Conservation (phyloP, 2,329 filamentous ascomycete genomes). For the Huntiella decipiens region DNA sequence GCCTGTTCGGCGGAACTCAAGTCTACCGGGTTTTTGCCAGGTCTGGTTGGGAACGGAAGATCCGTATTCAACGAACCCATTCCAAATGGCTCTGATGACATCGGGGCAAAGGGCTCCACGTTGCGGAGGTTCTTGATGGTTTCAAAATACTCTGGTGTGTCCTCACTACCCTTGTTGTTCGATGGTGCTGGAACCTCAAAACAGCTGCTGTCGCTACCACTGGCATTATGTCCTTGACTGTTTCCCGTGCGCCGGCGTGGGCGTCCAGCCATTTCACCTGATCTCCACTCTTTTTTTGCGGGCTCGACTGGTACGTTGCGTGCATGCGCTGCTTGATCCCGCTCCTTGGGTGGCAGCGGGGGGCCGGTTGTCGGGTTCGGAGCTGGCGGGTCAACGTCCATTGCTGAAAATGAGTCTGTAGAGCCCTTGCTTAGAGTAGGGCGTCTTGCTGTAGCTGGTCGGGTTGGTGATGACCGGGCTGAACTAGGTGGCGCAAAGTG, state of each 20-base stretch:
- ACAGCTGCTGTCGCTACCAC: conserved; percentile 13
- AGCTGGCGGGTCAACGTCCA: conserved; percentile 44
- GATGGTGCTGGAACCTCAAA: neutral
- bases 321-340: conserved; percentile 15
- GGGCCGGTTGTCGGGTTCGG: conserved; percentile 9
- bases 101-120: conserved; percentile 32
- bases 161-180: conserved; percentile 28
- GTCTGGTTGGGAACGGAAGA: conserved; percentile 35
- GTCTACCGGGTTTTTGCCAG: conserved; percentile 23
- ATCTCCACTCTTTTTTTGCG: conserved; percentile 38
- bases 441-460: conserved; percentile 2
- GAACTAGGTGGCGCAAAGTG: conserved; percentile 32
- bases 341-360: conserved; percentile 11
- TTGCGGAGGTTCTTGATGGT: conserved; percentile 37
- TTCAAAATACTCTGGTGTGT: conserved; percentile 34
- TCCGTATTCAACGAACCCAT: conserved; percentile 39
- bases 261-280: conserved; percentile 23
- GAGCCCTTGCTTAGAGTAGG: neutral
- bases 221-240: conserved; percentile 8
- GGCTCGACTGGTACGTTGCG: conserved; percentile 40
- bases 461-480: conserved; percentile 5
- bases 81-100: conserved; percentile 24
- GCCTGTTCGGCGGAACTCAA: conserved; percentile 15
- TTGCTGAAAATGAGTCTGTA: conserved; percentile 35
- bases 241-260: neutral